These are phyloP conservation scores for Lagenidium giganteum DNA, from an alignment of 352 stramenopile species.

Conservation along the genomic window DNA sequence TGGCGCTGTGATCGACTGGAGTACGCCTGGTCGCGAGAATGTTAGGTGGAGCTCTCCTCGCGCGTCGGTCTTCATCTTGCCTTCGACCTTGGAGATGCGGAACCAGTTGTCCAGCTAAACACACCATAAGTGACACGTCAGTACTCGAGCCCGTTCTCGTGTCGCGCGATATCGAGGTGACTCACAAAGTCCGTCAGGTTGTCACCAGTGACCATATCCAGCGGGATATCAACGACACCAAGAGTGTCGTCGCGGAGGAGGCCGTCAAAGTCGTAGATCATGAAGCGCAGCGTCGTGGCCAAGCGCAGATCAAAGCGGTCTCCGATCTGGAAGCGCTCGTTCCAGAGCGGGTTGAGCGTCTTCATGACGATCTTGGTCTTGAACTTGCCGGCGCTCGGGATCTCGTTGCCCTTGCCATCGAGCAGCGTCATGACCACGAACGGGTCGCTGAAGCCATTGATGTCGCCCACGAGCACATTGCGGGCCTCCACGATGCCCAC, in stretches of 20 bases:
- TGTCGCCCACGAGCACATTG: slow-evolving; percentile 53
- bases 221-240: slow-evolving; percentile 61
- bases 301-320: slow-evolving; percentile 42
- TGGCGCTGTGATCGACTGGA: not conserved
- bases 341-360: slow-evolving; percentile 48
- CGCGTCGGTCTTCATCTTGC: slow-evolving; percentile 45
- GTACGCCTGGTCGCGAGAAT: slow-evolving; percentile 18
- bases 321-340: slow-evolving; percentile 41
- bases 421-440: slow-evolving; percentile 55
- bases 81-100: slow-evolving; percentile 34
- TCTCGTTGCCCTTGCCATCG: slow-evolving; percentile 34
- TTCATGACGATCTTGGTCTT: slow-evolving; percentile 45
- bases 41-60: slow-evolving; percentile 47
- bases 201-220: slow-evolving; percentile 33
- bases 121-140: not conserved
- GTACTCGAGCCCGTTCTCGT: slow-evolving; percentile 7
- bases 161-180: too few species aligned
- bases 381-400: slow-evolving; percentile 28
- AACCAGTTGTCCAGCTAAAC: slow-evolving; percentile 35
- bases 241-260: slow-evolving; percentile 57
- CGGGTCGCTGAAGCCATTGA: slow-evolving; percentile 70
- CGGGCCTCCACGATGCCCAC: slow-evolving; percentile 52
- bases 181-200: too few species aligned
- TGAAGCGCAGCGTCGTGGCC: slow-evolving; percentile 54
- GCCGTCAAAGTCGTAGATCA: slow-evolving; percentile 54